Evolutionary conservation across 495 filamentous ascomycete species (phyloP), one percentile per base, ranked within the genome.

Genomic region (Apiosordaria backusii): DNA sequence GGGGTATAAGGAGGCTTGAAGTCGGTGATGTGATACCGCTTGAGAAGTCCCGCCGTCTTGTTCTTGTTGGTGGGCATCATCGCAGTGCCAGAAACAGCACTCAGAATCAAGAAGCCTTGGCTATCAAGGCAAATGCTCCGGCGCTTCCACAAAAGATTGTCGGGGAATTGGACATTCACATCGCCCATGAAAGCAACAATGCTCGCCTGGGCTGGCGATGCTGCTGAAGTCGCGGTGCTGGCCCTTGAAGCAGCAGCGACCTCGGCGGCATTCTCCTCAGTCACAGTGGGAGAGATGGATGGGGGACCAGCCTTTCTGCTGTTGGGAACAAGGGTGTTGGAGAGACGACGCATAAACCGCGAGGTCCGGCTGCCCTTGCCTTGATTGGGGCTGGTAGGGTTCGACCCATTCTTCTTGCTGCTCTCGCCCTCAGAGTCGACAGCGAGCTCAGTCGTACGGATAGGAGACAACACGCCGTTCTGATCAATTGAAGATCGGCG

Each of bases 141-240:
- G 60, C 92, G 89, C 77, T 96, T 97, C 93, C 93, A 97, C 10
- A 97, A 82, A 23, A 97, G 83, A 55, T 89, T 93, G 74, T 96
- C 93, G 1, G 93, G 93, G 72, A 97, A 96, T 71, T 97, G 93
- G 3, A 97, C 87, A 68, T 97, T 96, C 60, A 96, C 88, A 71
- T 97, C 92, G 50, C 93, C 93, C 74, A 96, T 84, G 61, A 88
- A 81, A 0, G 79, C 85, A 26, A 89, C 79, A 22, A 86, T 84
- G 40, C 76, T 79, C 10, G 77, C 77, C 55, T 73, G 74, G 26
- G 70, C 40, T 61, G 77, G 74, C 70, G 75, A 24, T 0, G 64
- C 52, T 1, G 63, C 27, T 45, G 50, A 27, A n/a, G 70, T 52
- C 24, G 71, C 61, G 4, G 68, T 67, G 73, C 62, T 23, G 22